Conservation (phyloP, 2,329 filamentous ascomycete genomes). For the Calonectria leucothoes region DNA sequence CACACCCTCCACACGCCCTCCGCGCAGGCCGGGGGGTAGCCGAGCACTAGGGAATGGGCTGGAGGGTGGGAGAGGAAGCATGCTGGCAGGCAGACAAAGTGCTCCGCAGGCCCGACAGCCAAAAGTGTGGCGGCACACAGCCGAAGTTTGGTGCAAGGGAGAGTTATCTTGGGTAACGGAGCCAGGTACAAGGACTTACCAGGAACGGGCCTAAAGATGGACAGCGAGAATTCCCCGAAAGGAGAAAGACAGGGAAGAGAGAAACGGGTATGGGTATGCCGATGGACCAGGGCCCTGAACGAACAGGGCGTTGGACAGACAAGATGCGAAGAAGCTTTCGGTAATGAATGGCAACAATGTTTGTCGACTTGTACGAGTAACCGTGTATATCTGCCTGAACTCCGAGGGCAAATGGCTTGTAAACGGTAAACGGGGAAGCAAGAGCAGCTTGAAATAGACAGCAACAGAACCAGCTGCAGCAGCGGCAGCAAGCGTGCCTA, state of each 20-base stretch:
- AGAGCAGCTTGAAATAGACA: constrained; percentile 17
- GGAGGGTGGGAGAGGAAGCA: constrained; percentile 26
- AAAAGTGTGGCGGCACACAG: constrained; percentile 22
- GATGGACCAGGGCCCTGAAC: constrained; percentile 20
- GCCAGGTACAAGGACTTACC: constrained; percentile 39
- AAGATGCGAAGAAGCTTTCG: background rate
- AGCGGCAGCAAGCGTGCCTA: constrained; percentile 12
- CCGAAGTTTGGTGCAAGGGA: constrained; percentile 38
- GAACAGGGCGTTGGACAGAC: background rate
- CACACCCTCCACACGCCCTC: constrained; percentile 39
- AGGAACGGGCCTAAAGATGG: constrained; percentile 27
- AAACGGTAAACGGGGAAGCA: constrained; percentile 23
- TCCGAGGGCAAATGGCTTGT: constrained; percentile 26
- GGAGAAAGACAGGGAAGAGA: background rate
- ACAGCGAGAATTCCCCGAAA: constrained; percentile 42
- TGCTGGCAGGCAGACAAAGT: constrained; percentile 21
- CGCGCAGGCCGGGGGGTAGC: constrained; percentile 31
- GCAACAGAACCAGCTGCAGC: constrained; percentile 11
- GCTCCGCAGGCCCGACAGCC: constrained; percentile 42
- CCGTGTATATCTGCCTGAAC: background rate
- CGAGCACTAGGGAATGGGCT: constrained; percentile 27
- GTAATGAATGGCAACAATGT: background rate
- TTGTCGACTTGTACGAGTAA: background rate
- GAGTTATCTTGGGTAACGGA: constrained; percentile 23
- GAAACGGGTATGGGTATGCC: constrained; percentile 24